Conservation (phyloP, 768 basidiomycete species). For the Rhodotorula diobovata region DNA sequence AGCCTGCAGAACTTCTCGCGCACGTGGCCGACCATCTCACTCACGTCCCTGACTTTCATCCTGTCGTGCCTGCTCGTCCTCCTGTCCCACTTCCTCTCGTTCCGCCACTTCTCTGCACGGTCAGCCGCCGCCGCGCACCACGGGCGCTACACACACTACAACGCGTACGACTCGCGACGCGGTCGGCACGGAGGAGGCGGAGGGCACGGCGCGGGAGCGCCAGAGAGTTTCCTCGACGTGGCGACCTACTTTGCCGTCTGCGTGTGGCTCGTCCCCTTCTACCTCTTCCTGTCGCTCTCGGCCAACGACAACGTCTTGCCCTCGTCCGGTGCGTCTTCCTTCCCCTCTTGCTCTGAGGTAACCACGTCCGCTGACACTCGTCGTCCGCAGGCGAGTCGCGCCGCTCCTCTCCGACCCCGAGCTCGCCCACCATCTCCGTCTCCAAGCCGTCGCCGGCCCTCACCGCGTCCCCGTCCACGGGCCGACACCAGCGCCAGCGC, state of each 20-base stretch:
- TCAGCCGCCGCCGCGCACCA: constrained; percentile 24
- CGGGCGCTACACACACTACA: constrained; percentile 18
- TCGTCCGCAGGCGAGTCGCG: constrained; percentile 12
- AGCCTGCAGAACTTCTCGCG: constrained; percentile 68
- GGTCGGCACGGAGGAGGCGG: background rate
- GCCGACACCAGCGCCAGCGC: constrained; percentile 26
- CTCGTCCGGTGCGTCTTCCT: constrained; percentile 33
- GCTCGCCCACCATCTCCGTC: no score
- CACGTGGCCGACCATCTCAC: constrained; percentile 87
- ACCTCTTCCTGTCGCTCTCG: constrained; percentile 88
- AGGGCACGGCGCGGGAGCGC: background rate
- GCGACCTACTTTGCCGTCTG: constrained; percentile 55
- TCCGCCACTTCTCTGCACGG: constrained; percentile 74
- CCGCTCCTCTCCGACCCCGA: background rate
- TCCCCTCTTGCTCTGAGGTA: no score
- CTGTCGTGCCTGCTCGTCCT: constrained; percentile 80
- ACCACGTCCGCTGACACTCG: background rate
- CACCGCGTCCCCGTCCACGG: constrained; percentile 8
- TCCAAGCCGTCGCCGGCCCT: background rate
- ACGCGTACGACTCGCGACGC: constrained; percentile 15
- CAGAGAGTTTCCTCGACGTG: constrained; percentile 50
- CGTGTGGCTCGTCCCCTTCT: constrained; percentile 64
- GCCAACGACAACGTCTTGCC: constrained; percentile 97
- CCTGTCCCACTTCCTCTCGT: constrained; percentile 90
- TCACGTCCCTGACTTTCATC: constrained; percentile 77